Percentiles rank a stretch among this genome's conserved stretches.
Evolutionary conservation across 2,329 filamentous ascomycete genomes (phyloP).

Genomic region (Colletotrichum lini): DNA sequence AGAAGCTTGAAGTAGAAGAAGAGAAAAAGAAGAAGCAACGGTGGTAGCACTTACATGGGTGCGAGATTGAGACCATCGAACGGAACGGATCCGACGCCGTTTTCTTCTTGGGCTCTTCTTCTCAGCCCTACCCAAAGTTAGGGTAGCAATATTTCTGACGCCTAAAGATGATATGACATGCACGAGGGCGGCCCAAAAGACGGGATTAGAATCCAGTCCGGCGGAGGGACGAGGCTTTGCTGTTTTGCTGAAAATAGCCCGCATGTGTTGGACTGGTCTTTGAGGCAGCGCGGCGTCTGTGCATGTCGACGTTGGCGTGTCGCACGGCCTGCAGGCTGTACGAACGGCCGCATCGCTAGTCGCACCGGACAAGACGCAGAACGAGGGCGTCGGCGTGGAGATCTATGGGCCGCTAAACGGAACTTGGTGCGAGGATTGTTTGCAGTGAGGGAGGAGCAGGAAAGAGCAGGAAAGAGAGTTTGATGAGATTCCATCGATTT

Average conservation of each 20-base stretch:
- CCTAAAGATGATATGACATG: slow-evolving; percentile 15
- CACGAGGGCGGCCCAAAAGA: background rate
- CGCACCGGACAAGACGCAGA: slow-evolving; percentile 5
- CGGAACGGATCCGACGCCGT: background rate
- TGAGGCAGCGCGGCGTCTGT: slow-evolving; percentile 6
- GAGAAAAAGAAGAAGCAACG: background rate
- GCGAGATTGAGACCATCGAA: slow-evolving; percentile 1
- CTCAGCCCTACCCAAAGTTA: slow-evolving; percentile 30
- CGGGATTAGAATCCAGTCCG: slow-evolving; percentile 3
- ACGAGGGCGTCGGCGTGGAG: background rate
- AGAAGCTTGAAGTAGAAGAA: background rate
- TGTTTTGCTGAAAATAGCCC: slow-evolving; percentile 27
- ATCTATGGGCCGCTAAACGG: slow-evolving; percentile 23
- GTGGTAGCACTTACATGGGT: slow-evolving; percentile 9
- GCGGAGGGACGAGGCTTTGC: slow-evolving; percentile 7
- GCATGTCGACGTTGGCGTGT: slow-evolving; percentile 4
- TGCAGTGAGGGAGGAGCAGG: background rate
- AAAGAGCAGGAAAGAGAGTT: background rate
- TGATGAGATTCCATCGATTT: slow-evolving; percentile 29
- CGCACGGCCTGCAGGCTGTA: slow-evolving; percentile 23
- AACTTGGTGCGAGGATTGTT: background rate
- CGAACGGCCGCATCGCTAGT: background rate
- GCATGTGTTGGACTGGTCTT: slow-evolving; percentile 4
- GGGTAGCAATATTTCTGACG: background rate
- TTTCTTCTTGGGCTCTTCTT: slow-evolving; percentile 20